phyloP scores from a whole-genome alignment of 1,284 basidiomycete species.

The Tausonia pullulans region DNA sequence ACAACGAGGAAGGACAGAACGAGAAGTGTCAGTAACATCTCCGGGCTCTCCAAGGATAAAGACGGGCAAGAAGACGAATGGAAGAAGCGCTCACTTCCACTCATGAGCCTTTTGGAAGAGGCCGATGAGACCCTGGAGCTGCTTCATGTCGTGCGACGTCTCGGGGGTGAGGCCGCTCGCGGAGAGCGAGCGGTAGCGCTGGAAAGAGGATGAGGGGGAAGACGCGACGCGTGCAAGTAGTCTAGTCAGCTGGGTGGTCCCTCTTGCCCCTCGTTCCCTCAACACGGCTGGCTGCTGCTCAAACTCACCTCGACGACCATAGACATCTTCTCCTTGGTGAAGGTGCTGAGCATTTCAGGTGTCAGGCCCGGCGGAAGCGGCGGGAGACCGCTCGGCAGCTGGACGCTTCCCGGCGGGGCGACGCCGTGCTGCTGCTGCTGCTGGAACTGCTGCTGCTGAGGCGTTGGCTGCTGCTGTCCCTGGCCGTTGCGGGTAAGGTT shows the following conservation, averaged over 20 bases:
- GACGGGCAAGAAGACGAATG: conserved; percentile 2
- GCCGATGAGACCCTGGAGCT: conserved; percentile 25
- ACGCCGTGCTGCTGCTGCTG: too few relatives aligned
- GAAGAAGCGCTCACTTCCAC: conserved; percentile 22
- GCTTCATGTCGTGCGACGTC: conserved; percentile 26
- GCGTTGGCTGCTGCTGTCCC: too few relatives aligned
- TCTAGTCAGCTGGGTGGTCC: not conserved
- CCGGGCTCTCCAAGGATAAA: not conserved
- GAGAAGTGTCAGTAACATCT: not conserved
- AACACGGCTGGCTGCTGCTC: not conserved
- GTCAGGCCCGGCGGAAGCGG: not conserved
- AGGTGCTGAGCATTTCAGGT: not conserved
- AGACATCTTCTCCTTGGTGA: conserved; percentile 5
- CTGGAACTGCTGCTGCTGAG: too few relatives aligned
- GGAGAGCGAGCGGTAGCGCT: conserved; percentile 28
- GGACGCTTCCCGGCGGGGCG: too few relatives aligned
- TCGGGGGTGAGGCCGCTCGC: conserved; percentile 28
- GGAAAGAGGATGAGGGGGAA: not conserved
- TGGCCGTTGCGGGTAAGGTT: too few relatives aligned
- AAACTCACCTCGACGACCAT: not conserved
- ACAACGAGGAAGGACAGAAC: conserved; percentile 23
- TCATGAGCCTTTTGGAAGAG: conserved; percentile 26
- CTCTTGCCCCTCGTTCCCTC: too few relatives aligned
- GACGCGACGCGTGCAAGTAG: not conserved
- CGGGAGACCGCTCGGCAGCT: not conserved